These are phyloP conservation scores for Cladophialophora carrionii DNA, from an alignment of 2,329 filamentous ascomycete genomes.

Conservation along the genomic window DNA sequence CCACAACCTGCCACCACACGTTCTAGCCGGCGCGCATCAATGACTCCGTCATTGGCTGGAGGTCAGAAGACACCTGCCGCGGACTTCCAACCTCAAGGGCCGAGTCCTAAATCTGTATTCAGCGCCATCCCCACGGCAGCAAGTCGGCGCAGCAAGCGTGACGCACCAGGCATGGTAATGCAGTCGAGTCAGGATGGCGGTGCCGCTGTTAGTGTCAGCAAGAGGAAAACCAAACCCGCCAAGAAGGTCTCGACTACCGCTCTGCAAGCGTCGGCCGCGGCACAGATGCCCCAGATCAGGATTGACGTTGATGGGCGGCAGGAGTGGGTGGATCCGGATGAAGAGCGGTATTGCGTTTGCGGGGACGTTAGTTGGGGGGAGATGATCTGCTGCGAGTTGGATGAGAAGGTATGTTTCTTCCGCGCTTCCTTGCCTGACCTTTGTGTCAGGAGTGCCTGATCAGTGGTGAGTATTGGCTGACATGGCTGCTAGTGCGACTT, in stretches of 20 bases:
- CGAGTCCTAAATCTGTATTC: constrained; percentile 42
- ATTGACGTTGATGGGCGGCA: constrained; percentile 54
- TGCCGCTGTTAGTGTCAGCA: constrained; percentile 64
- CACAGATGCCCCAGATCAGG: constrained; percentile 43
- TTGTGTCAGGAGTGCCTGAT: background rate
- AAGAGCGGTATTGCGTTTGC: constrained; percentile 67
- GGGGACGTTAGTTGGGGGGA: constrained; percentile 66
- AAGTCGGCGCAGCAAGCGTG: constrained; percentile 59
- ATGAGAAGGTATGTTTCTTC: constrained; percentile 51
- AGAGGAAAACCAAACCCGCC: constrained; percentile 59
- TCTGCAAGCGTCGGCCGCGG: constrained; percentile 40
- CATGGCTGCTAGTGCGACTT: constrained; percentile 58
- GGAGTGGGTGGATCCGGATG: constrained; percentile 62
- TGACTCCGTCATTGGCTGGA: constrained; percentile 34
- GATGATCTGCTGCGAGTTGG: constrained; percentile 69
- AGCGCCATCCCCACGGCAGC: constrained; percentile 42
- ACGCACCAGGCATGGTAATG: constrained; percentile 63
- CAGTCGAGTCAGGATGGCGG: constrained; percentile 60
- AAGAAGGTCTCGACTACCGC: constrained; percentile 48
- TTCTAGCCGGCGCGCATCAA: constrained; percentile 29
- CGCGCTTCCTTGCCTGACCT: background rate
- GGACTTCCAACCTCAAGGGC: constrained; percentile 39
- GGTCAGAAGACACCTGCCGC: constrained; percentile 44
- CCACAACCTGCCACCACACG: constrained; percentile 23
- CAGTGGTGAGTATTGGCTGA: background rate